Conservation (phyloP, 805 yeast species). For the Metschnikowia baotianmanensis region DNA sequence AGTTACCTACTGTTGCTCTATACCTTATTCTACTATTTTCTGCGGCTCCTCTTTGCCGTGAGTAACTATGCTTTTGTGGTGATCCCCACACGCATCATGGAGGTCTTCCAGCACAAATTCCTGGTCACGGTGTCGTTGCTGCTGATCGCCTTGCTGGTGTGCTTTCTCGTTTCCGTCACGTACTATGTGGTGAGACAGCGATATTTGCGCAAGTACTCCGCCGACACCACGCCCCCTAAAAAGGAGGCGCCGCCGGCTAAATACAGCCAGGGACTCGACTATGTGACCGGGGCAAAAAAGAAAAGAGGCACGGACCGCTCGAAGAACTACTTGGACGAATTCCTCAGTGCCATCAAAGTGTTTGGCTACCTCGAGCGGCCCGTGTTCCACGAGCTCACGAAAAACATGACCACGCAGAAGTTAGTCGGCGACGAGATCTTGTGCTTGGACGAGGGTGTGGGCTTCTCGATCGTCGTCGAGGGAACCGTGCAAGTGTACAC, state of each 20-base stretch:
- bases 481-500: slow-evolving; percentile 82
- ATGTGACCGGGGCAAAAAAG: slow-evolving; percentile 37
- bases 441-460: slow-evolving; percentile 68
- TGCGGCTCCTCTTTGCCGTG: slow-evolving; percentile 21
- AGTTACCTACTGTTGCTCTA: slow-evolving; percentile 5
- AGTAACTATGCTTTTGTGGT: slow-evolving; percentile 16
- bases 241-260: slow-evolving; percentile 39
- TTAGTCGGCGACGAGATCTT: slow-evolving; percentile 74
- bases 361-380: slow-evolving; percentile 90
- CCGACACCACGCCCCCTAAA: slow-evolving; percentile 32
- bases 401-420: slow-evolving; percentile 86
- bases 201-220: slow-evolving; percentile 61
- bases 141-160: slow-evolving; percentile 37
- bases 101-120: slow-evolving; percentile 40
- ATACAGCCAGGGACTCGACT: slow-evolving; percentile 44
- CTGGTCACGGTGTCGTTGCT: slow-evolving; percentile 52
- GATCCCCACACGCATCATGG: slow-evolving; percentile 20
- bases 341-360: slow-evolving; percentile 84
- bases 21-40: slow-evolving; percentile 13
- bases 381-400: slow-evolving; percentile 89
- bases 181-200: slow-evolving; percentile 58
- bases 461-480: slow-evolving; percentile 90
- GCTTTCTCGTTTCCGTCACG: slow-evolving; percentile 30
- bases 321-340: slow-evolving; percentile 80
- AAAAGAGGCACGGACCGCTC: slow-evolving; percentile 26